phyloP scores from a whole-genome alignment of 129 eudicot species.

The Chrysanthemum makinoi region DNA sequence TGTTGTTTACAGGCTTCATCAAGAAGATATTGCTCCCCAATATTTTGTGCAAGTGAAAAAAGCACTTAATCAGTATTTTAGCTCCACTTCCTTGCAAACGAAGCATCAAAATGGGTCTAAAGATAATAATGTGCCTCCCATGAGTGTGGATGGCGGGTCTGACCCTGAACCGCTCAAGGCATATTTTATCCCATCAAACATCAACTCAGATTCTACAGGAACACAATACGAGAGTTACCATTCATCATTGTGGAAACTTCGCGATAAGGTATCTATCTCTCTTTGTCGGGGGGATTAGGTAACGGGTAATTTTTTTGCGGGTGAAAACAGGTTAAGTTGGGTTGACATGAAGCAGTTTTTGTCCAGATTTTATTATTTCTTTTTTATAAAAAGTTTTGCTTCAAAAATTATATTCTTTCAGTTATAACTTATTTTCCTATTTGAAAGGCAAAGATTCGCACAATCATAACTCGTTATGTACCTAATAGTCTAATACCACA shows the following conservation, averaged over 20 bases:
- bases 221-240: slow-evolving; percentile 57
- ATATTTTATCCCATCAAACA: slow-evolving; percentile 53
- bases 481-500: too few species aligned
- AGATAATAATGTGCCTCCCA: slow-evolving; percentile 10
- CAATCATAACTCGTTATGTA: too few species aligned
- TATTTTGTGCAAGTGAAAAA: slow-evolving; percentile 49
- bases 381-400: too few species aligned
- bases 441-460: too few species aligned
- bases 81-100: slow-evolving; percentile 61
- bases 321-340: background rate
- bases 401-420: too few species aligned
- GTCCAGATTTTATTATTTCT: too few species aligned
- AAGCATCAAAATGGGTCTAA: slow-evolving; percentile 34
- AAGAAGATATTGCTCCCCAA: slow-evolving; percentile 53
- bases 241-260: slow-evolving; percentile 56
- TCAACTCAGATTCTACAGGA: slow-evolving; percentile 39
- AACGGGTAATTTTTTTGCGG: background rate
- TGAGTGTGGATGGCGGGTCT: slow-evolving; percentile 25
- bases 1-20: slow-evolving; percentile 51
- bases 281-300: background rate
- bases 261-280: slow-evolving; percentile 64
- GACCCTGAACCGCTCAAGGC: slow-evolving; percentile 39
- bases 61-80: slow-evolving; percentile 56
- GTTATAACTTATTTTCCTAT: too few species aligned
- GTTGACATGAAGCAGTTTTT: too few species aligned